Evolutionary conservation across 495 filamentous ascomycete genomes (phyloP), one percentile per base, ranked within the genome.

Genomic region (Arthonia radiata): DNA sequence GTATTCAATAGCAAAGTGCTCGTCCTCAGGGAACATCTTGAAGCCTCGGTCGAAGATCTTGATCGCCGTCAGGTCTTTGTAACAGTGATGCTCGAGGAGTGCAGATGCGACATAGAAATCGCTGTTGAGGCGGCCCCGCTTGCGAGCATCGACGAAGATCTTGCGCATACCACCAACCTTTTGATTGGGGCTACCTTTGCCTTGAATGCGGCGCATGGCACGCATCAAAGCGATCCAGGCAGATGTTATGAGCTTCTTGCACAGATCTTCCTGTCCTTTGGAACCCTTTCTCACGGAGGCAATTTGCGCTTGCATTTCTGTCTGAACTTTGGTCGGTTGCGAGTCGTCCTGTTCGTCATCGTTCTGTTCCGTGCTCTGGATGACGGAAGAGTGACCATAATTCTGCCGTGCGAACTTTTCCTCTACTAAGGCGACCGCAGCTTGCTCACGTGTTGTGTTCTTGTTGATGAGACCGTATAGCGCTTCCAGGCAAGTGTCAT

Each of bases 1-100:
- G 40, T 94, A 92, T 43, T 91, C 81, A 19, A 94, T 56, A 5
- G 81, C 72, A 48, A 92, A 94, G 27, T 65, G 55, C 41, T 89
- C 83, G 38, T 93, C 82, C 12, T 86, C 72, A 0, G 81, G 80
- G 42, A 92, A 94, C 2, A 97, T 56, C 37, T 75, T 83, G 25
- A 82, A 66, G 19, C 89, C 86, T 16, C 81, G 67, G 35, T 97
- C 89, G 42, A 92, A 94, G 29, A 97, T 93, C 48, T 78, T 90
- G 17, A 71, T 73, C 4, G 79, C 83, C 0, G 82, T 73, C 2
- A 67, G 64, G 32, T 94, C 86, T 38, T 90, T 81, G 46, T 97
- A 97, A 36, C 86, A 86, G 39, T 81, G 70, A 46, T 86, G 82
- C 38, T 97, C 86, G 38, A 94, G 74, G 29, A 90, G 57, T 15